These are phyloP conservation scores for Lippia alba DNA, from an alignment of 305 asterid species.

Conservation along the genomic window DNA sequence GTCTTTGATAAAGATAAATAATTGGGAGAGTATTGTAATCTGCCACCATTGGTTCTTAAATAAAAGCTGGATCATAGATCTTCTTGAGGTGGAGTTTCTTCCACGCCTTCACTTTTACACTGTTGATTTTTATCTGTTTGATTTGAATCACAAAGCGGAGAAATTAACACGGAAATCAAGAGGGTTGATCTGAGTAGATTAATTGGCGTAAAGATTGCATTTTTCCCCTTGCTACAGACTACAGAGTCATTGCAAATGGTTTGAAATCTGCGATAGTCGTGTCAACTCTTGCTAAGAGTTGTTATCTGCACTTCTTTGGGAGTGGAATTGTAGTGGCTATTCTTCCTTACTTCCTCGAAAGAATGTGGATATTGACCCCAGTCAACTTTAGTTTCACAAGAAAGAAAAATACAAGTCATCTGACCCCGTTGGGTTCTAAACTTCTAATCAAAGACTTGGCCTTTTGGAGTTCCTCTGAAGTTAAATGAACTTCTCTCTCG, in stretches of 20 bases:
- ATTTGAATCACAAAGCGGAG: slow-evolving; percentile 11
- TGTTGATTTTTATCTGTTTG: slow-evolving; percentile 18
- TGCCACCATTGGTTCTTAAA: neutral
- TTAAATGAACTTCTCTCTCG: neutral
- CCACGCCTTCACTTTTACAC: slow-evolving; percentile 17
- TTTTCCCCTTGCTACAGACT: too few species aligned
- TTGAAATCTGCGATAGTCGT: slow-evolving; percentile 15
- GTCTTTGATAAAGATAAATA: neutral
- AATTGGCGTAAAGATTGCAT: slow-evolving; percentile 8
- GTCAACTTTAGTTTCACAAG: slow-evolving; percentile 21
- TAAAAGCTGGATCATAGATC: slow-evolving; percentile 4
- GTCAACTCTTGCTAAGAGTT: neutral
- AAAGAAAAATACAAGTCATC: neutral
- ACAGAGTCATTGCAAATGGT: too few species aligned
- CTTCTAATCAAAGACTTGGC: slow-evolving; percentile 26
- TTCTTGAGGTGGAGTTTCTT: slow-evolving; percentile 16
- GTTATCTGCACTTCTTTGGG: neutral
- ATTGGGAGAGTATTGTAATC: neutral
- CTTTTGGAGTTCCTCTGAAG: neutral
- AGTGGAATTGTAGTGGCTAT: slow-evolving; percentile 4
- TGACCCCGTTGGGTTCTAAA: slow-evolving; percentile 26
- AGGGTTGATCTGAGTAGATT: neutral
- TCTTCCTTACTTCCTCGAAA: slow-evolving; percentile 13
- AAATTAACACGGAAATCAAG: neutral
- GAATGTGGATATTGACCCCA: slow-evolving; percentile 25